These are phyloP conservation scores for Neurospora sp. DNA, from an alignment of 495 filamentous ascomycete genomes.

Conservation along the genomic window DNA sequence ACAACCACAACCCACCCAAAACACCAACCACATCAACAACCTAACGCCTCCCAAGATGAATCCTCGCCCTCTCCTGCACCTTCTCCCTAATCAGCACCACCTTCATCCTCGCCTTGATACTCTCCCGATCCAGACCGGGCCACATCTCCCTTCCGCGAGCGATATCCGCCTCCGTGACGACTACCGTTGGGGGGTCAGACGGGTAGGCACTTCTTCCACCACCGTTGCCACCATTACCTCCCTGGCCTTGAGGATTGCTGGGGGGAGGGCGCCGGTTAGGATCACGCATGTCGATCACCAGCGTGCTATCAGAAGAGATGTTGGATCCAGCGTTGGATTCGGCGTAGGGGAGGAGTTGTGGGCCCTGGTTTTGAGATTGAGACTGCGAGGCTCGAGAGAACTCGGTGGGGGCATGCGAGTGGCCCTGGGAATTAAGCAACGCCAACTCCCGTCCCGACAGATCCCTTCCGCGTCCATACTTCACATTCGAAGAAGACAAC, in stretches of 20 bases:
- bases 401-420: background rate
- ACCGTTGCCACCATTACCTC: background rate
- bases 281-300: background rate
- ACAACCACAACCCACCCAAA: background rate
- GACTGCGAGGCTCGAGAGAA: background rate
- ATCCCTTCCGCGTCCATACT: background rate
- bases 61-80: background rate
- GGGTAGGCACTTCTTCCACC: background rate
- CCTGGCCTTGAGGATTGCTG: background rate
- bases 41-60: background rate
- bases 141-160: background rate
- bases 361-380: background rate
- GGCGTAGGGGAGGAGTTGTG: background rate
- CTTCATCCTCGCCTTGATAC: background rate
- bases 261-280: background rate
- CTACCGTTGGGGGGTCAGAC: background rate
- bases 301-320: background rate
- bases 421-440: background rate
- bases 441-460: background rate
- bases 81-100: background rate
- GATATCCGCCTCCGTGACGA: background rate
- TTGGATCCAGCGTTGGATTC: background rate
- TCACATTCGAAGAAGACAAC: too few relatives aligned
- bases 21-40: background rate
- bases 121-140: background rate